Evolutionary conservation across 768 basidiomycete species (phyloP).

Genomic region (Sistotremastrum niveocremeum): DNA sequence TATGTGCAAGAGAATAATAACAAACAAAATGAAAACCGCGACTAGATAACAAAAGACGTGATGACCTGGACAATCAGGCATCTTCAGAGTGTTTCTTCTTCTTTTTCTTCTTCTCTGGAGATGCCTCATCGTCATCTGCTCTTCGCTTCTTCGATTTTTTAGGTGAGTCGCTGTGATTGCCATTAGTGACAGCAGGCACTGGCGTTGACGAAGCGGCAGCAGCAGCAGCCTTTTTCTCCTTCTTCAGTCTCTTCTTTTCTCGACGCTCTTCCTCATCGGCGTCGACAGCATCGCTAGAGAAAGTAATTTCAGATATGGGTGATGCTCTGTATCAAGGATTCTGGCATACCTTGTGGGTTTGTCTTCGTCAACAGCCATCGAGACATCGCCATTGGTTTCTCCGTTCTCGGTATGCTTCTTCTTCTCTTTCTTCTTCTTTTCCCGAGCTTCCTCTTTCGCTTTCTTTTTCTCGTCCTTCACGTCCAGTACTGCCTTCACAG

Average conservation of each 20-base stretch:
- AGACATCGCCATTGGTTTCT: not conserved
- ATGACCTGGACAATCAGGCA: not conserved
- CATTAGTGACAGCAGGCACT: not conserved
- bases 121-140: conserved; percentile 12
- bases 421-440: conserved; percentile 45
- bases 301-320: not conserved
- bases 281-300: conserved; percentile 33
- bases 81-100: conserved; percentile 12
- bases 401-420: conserved; percentile 18
- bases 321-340: too few species aligned
- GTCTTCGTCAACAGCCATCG: not conserved
- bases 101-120: conserved; percentile 23
- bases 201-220: conserved; percentile 16
- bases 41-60: too few species aligned
- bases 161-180: conserved; percentile 3
- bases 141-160: conserved; percentile 25
- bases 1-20: too few species aligned
- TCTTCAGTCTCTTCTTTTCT: conserved; percentile 61
- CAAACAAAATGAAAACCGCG: too few species aligned
- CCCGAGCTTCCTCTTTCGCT: conserved; percentile 64
- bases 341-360: too few species aligned
- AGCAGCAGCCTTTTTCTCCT: conserved; percentile 60
- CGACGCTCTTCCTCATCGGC: conserved; percentile 72
- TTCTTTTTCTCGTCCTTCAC: conserved; percentile 80
- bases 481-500: conserved; percentile 61